A percentile compares a stretch with the other conserved stretches of the same genome.
These are phyloP conservation scores for Debaryomycetaceae sp. DNA, from an alignment of 1,139 yeast genomes.

Conservation along the genomic window DNA sequence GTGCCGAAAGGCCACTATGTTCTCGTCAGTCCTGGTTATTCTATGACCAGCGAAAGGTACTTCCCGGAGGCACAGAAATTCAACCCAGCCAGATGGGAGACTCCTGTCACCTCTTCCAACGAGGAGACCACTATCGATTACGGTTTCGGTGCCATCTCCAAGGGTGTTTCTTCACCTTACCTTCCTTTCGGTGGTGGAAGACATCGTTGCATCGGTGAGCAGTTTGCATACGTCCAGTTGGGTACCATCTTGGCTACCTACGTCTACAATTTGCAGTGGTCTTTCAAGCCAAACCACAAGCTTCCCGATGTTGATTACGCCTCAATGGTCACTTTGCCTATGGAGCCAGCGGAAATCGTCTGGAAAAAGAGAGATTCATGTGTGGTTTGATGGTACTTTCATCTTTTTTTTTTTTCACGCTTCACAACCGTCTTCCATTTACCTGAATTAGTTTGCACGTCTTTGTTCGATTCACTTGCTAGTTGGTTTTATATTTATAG, in stretches of 20 bases:
- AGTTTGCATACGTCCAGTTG: constrained; percentile 91
- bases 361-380: constrained; percentile 65
- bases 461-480: background rate
- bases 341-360: constrained; percentile 66
- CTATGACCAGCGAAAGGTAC: constrained; percentile 70
- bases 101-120: constrained; percentile 27
- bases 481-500: background rate
- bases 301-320: constrained; percentile 82
- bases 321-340: constrained; percentile 92
- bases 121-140: constrained; percentile 72
- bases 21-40: constrained; percentile 89
- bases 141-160: constrained; percentile 93
- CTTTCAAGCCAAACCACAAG: constrained; percentile 47
- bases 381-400: constrained; percentile 15
- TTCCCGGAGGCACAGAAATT: constrained; percentile 72
- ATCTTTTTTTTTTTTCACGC: background rate
- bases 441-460: background rate
- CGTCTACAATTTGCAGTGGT: constrained; percentile 78
- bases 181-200: constrained; percentile 99
- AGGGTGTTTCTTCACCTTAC: constrained; percentile 94
- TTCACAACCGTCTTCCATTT: background rate
- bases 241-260: constrained; percentile 79
- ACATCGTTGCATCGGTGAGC: constrained; percentile 99
- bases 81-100: constrained; percentile 90
- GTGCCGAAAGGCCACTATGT: constrained; percentile 91